Conservation (phyloP, 768 basidiomycete species). For the Rhodotorula taiwanensis region DNA sequence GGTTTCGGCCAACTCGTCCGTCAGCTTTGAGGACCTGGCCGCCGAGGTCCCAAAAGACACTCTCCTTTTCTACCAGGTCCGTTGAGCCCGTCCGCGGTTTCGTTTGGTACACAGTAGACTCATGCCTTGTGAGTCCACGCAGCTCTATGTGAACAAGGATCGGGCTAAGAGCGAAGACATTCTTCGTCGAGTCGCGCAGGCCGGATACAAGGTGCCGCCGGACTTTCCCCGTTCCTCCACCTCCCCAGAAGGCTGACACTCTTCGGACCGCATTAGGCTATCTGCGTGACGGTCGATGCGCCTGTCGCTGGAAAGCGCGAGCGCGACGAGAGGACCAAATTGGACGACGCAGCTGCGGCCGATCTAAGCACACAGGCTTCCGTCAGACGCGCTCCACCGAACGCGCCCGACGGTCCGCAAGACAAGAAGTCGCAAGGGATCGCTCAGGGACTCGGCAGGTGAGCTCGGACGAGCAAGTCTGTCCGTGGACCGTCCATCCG, state of each 20-base stretch:
- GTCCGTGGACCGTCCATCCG: not conserved
- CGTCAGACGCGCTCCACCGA: not conserved
- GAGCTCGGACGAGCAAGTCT: not conserved
- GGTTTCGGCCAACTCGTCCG: constrained; percentile 47
- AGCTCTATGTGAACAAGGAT: constrained; percentile 72
- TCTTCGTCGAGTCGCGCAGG: constrained; percentile 56
- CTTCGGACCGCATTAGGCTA: constrained; percentile 48
- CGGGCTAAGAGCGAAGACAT: constrained; percentile 61
- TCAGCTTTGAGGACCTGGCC: constrained; percentile 43
- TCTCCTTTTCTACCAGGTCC: constrained; percentile 47
- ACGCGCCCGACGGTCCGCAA: constrained; percentile 19
- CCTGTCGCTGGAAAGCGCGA: constrained; percentile 76
- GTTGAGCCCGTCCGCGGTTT: constrained; percentile 15
- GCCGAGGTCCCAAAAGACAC: constrained; percentile 35
- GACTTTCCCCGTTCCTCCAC: not conserved
- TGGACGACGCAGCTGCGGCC: constrained; percentile 26
- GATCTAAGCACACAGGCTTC: constrained; percentile 29
- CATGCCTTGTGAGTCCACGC: constrained; percentile 5
- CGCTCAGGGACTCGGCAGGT: constrained; percentile 26
- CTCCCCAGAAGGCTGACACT: too few species aligned
- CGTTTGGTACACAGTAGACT: not conserved
- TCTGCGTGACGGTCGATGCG: constrained; percentile 87
- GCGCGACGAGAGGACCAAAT: constrained; percentile 39
- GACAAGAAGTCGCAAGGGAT: constrained; percentile 14
- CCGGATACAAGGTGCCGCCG: constrained; percentile 59